Percentiles rank a stretch among this genome's conserved stretches.
Conservation (phyloP, 306 rosid species). For the Casuarina equisetifolia region DNA sequence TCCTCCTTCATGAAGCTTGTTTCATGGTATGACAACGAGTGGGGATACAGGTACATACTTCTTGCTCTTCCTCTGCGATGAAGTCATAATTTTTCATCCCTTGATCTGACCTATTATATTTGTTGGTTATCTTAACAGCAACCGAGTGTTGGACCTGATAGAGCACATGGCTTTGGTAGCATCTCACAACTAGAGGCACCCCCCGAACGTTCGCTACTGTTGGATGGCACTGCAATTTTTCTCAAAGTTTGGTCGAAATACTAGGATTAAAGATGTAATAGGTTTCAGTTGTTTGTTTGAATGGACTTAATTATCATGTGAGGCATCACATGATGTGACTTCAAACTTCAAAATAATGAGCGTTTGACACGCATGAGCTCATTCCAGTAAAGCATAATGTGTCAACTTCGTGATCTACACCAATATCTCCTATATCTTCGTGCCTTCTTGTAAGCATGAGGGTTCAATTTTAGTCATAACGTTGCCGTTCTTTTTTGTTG, state of each 20-base stretch:
- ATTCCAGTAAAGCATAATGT: neutral
- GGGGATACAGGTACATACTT: slow-evolving; percentile 89
- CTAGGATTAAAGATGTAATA: slow-evolving; percentile 20
- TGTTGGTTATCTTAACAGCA: slow-evolving; percentile 46
- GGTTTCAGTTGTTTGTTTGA: neutral
- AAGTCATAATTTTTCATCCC: neutral
- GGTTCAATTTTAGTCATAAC: too few species aligned
- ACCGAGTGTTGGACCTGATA: slow-evolving; percentile 92
- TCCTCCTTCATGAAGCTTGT: slow-evolving; percentile 74
- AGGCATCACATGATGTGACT: neutral
- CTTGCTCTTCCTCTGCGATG: neutral
- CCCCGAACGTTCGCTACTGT: neutral
- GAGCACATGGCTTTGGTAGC: slow-evolving; percentile 95
- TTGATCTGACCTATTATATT: slow-evolving; percentile 3
- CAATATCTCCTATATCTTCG: neutral
- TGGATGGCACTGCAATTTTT: slow-evolving; percentile 13
- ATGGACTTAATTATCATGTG: neutral
- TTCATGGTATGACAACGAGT: slow-evolving; percentile 97
- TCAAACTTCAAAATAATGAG: slow-evolving; percentile 24
- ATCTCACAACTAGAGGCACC: slow-evolving; percentile 41
- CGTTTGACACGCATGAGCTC: slow-evolving; percentile 9
- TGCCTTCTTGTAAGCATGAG: too few species aligned
- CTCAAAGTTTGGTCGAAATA: slow-evolving; percentile 17
- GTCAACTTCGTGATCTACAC: neutral
- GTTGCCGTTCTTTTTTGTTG: too few species aligned